Base-by-base conservation (phyloP, 1,284 basidiomycete species). In the Papiliotrema fonsecae region DNA sequence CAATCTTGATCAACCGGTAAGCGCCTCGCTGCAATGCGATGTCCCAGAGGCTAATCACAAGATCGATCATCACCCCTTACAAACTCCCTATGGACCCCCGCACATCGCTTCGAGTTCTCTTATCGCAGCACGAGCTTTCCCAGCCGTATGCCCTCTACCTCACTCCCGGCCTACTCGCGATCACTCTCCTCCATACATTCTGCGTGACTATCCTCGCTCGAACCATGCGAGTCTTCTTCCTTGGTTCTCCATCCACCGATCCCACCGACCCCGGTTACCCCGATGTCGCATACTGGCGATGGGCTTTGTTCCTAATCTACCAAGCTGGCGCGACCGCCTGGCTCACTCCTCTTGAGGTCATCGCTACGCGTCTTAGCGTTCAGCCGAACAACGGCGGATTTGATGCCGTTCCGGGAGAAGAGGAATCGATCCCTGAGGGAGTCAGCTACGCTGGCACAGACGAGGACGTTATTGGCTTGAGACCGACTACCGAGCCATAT, bases 401-500 rank as follows among this genome's bases (percentile, higher is more conserved):
- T 19, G 75, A 81, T 14, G 83, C 87, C 61, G 83, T 86, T 54
- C 81, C 82, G 25, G 84, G 84, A 47, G 81, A 81, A 2, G 84
- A 86, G 58, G 59, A 58, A 13, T 60, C 51, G 6, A 76, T 75
- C 3, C 84, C 86, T 51, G 82, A 85, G 50, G 77, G 78, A 5
- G 56, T 67, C 1, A 53, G 59, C 18, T 91, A 84, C 63, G 80
- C 83, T 26, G 87, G 86, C 5, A 76, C 78, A 14, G 83, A 85
- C 26, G 90, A 93, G 69, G 89, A 93, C 64, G 90, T 94, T 10
- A 89, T 94, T 59, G 87, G 87, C 13, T 72, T 92, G 55, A 81
- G 90, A 55, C 84, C 82, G 47, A 89, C 90, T 63, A 83, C 81
- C 37, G 88, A 92, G 61, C 88, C 90, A n/a, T 94, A 94, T 65